Base-by-base conservation (phyloP, 1,284 basidiomycete species). In the Trichosporon sp. region DNA sequence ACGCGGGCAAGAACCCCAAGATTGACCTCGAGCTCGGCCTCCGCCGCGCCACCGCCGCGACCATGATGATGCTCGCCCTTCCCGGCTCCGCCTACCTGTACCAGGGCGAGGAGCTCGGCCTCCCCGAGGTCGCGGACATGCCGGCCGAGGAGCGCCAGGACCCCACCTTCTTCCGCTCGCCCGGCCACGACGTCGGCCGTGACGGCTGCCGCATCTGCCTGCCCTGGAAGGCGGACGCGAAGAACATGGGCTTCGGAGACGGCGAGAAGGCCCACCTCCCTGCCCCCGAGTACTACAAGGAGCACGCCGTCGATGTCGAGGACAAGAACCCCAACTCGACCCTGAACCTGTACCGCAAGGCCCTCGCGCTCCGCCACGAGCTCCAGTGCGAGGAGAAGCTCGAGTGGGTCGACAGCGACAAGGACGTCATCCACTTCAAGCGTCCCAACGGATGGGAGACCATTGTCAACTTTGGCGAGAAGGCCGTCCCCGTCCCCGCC, bases 101-200 rank as follows among this genome's bases (percentile, higher is more conserved):
- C 72, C 79, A 80, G 76, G 80, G 80, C 31, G 80, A 81, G 71
- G 80, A 81, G 70, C 75, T 81, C 51, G 80, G 80, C 21, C 70
- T 81, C 13, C 76, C 73, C 27, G 80, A 81, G 71, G 77, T 77
- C 62, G 68, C 69, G 65, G 76, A 78, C 15, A 78, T 81, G 42
- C 69, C 75, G 34, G 70, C 71, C 58, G 65, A 68, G 27, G 58
- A 76, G 64, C 68, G 77, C 62, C 78, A 81, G 74, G 80, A 81
- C 69, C 80, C 80, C 5, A 76, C 71, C 27, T 81, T 78, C 73
- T 73, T 76, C 75, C 75, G 76, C 34, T 74, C 71, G 27, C 71
- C 76, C 2, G 78, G 78, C 18, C 62, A 69, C 31, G 73, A 75
- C 27, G 73, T 79, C 29, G 80, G 80, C 56, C 75, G 80, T 60